Conservation (phyloP, 2,329 filamentous ascomycete genomes). For the Ascocoryne sarcoides region DNA sequence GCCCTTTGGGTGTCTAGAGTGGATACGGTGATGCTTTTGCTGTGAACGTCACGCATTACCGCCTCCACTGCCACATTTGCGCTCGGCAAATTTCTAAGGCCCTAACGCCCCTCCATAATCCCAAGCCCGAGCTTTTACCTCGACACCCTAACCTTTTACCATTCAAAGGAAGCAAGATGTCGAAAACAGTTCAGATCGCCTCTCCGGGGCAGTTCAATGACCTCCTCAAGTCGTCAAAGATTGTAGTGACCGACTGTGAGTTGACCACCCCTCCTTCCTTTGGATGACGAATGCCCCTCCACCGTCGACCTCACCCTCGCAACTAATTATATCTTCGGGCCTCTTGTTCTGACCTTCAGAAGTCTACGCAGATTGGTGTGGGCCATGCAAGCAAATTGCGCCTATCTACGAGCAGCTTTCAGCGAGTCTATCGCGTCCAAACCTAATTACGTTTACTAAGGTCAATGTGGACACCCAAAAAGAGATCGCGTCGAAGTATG, state of each 20-base stretch:
- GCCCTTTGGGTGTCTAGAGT: too few species aligned
- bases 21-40: too few species aligned
- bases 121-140: not conserved
- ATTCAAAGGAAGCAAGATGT: slow-evolving; percentile 20
- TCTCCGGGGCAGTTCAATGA: slow-evolving; percentile 55
- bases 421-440: slow-evolving; percentile 57
- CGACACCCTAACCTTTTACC: not conserved
- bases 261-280: slow-evolving; percentile 25
- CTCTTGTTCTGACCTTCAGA: not conserved
- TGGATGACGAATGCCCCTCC: slow-evolving; percentile 3
- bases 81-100: too few species aligned
- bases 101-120: too few species aligned
- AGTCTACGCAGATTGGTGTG: slow-evolving; percentile 89
- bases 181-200: slow-evolving; percentile 36
- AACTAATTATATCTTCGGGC: not conserved
- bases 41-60: too few species aligned
- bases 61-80: too few species aligned
- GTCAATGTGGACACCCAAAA: slow-evolving; percentile 73
- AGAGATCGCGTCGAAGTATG: slow-evolving; percentile 65
- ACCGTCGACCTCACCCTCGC: not conserved
- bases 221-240: slow-evolving; percentile 58
- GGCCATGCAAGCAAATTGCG: slow-evolving; percentile 73
- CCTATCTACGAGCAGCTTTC: slow-evolving; percentile 76
- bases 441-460: slow-evolving; percentile 75
- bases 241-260: slow-evolving; percentile 88